A percentile compares a stretch with the other conserved stretches of the same genome.
phyloP scores from a whole-genome alignment of 140 eudicot genomes.

The Anethum foeniculum region DNA sequence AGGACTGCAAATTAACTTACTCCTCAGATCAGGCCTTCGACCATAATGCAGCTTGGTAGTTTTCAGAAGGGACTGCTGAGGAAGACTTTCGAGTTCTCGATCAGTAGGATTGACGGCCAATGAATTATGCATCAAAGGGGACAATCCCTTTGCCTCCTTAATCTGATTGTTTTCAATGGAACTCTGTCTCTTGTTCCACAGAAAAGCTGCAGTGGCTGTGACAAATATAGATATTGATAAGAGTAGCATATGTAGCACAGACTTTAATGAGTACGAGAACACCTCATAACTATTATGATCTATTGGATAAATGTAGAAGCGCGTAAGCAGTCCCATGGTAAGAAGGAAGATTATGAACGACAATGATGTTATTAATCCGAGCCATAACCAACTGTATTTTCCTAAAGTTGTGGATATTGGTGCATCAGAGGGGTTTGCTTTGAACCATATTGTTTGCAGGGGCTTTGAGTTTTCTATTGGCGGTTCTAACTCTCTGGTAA shows the following conservation, averaged over 20 bases:
- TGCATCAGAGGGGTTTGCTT: slow-evolving; percentile 18
- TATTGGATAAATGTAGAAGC: slow-evolving; percentile 46
- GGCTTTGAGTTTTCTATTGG: neutral
- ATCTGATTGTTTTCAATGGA: slow-evolving; percentile 29
- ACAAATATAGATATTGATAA: slow-evolving; percentile 30
- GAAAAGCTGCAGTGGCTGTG: slow-evolving; percentile 22
- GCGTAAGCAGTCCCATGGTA: slow-evolving; percentile 28
- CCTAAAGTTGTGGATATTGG: slow-evolving; percentile 31
- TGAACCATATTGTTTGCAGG: slow-evolving; percentile 29
- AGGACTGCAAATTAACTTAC: slow-evolving; percentile 15
- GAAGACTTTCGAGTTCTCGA: slow-evolving; percentile 45
- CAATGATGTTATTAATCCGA: slow-evolving; percentile 23
- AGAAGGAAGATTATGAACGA: slow-evolving; percentile 36
- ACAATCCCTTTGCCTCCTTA: slow-evolving; percentile 18
- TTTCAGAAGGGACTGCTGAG: slow-evolving; percentile 24
- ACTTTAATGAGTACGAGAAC: slow-evolving; percentile 22
- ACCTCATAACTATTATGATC: slow-evolving; percentile 28
- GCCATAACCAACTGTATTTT: slow-evolving; percentile 34
- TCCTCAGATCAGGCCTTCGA: slow-evolving; percentile 31
- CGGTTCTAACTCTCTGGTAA: slow-evolving; percentile 51
- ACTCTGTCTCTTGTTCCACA: slow-evolving; percentile 44
- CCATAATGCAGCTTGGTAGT: slow-evolving; percentile 31
- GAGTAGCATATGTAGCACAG: slow-evolving; percentile 26
- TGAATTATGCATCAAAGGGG: slow-evolving; percentile 17
- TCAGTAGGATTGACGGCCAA: slow-evolving; percentile 23